A percentile compares a stretch with the other conserved stretches of the same genome.
These are phyloP conservation scores for Vanrija sp. DNA, from an alignment of 1,284 basidiomycete species.

Conservation along the genomic window DNA sequence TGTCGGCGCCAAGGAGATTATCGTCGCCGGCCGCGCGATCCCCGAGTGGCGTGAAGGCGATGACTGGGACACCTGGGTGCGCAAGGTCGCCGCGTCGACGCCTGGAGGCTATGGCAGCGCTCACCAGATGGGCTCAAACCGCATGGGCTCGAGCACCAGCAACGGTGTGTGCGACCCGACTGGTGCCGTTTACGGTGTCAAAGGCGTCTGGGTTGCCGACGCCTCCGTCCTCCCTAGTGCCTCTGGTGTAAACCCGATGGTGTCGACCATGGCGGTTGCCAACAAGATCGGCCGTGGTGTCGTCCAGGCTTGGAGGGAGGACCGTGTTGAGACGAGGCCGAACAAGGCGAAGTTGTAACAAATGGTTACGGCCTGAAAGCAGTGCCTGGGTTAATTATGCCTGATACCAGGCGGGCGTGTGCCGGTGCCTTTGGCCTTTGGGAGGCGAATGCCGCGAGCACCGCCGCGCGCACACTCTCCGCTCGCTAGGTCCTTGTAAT, in stretches of 20 bases:
- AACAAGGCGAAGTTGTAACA: background rate
- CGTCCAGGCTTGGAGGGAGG: background rate
- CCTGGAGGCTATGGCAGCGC: slow-evolving; percentile 27
- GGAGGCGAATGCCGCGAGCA: no score
- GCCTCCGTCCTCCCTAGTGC: slow-evolving; percentile 49
- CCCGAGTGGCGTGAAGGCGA: slow-evolving; percentile 20
- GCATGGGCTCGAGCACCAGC: slow-evolving; percentile 44
- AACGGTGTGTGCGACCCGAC: slow-evolving; percentile 46
- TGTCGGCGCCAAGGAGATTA: slow-evolving; percentile 49
- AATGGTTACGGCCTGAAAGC: no score
- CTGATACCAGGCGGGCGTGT: no score
- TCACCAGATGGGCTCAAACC: slow-evolving; percentile 51
- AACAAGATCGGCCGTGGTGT: slow-evolving; percentile 15
- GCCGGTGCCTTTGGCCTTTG: no score
- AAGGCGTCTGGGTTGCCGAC: slow-evolving; percentile 52
- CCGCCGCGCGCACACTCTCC: no score
- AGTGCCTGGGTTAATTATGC: no score
- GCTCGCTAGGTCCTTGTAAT: no score
- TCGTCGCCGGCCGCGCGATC: slow-evolving; percentile 42
- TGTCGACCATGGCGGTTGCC: slow-evolving; percentile 41
- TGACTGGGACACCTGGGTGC: slow-evolving; percentile 29
- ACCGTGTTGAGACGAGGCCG: background rate
- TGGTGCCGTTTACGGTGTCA: slow-evolving; percentile 49
- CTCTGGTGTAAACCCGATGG: slow-evolving; percentile 53
- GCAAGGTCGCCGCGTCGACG: slow-evolving; percentile 25